phyloP scores from a whole-genome alignment of 1,139 yeast genomes.

The Blastobotrys malaysiensis region DNA sequence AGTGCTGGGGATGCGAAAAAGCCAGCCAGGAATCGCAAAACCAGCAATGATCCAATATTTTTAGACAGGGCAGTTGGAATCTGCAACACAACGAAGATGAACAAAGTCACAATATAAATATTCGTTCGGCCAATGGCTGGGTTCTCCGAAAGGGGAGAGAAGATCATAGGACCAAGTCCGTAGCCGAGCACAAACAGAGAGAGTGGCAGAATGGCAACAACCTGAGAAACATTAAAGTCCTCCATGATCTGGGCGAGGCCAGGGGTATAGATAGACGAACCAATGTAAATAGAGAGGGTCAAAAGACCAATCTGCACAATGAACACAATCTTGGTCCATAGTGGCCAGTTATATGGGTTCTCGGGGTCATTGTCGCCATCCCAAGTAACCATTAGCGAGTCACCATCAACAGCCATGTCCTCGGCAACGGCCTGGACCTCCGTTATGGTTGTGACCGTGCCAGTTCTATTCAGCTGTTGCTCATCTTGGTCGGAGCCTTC shows the following conservation, averaged over 20 bases:
- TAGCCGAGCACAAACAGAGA: conserved; percentile 55
- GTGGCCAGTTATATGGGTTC: conserved; percentile 55
- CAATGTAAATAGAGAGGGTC: conserved; percentile 53
- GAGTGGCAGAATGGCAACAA: conserved; percentile 45
- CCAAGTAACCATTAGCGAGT: conserved; percentile 34
- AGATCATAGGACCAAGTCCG: conserved; percentile 51
- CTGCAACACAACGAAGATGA: conserved; percentile 53
- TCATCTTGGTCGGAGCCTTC: neutral
- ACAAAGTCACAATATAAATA: conserved; percentile 50
- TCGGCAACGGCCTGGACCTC: neutral
- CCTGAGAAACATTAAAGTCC: conserved; percentile 42
- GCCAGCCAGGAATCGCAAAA: conserved; percentile 75
- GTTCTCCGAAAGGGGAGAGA: conserved; percentile 51
- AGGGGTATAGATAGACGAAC: conserved; percentile 58
- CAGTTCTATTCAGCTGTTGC: neutral
- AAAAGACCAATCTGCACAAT: conserved; percentile 41
- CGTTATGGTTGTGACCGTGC: neutral
- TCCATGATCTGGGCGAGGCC: conserved; percentile 42
- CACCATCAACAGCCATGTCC: neutral
- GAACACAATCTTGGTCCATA: conserved; percentile 37
- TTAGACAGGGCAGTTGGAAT: conserved; percentile 44
- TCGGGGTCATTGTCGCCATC: conserved; percentile 52
- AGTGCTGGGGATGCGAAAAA: conserved; percentile 78
- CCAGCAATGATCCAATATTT: conserved; percentile 46
- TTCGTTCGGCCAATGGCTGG: conserved; percentile 49